Evolutionary conservation across 306 rosid genomes (phyloP).

Genomic region (Lagenaria siceraria): DNA sequence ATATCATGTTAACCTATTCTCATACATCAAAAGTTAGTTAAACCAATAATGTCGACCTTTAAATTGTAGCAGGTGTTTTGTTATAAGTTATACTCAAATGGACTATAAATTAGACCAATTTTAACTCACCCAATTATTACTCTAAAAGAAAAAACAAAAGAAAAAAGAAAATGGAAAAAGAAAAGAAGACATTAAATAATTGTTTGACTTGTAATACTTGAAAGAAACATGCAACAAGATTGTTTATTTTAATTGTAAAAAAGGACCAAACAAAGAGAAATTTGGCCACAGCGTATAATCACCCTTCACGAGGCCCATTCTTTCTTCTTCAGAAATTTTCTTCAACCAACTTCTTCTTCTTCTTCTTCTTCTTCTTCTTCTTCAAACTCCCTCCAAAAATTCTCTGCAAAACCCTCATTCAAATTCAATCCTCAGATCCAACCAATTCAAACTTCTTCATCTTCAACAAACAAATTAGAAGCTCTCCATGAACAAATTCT

Average conservation of each 20-base stretch:
- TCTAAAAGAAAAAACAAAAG: no score
- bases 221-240: slow-evolving; percentile 1
- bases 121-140: no score
- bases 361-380: not conserved
- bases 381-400: not conserved
- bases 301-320: not conserved
- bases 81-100: no score
- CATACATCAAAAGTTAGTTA: no score
- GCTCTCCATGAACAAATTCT: not conserved
- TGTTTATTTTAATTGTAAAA: not conserved
- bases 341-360: not conserved
- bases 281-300: not conserved
- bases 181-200: no score
- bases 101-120: no score
- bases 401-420: not conserved
- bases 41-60: no score
- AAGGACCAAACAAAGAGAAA: not conserved
- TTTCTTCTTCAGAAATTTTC: not conserved
- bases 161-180: no score
- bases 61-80: no score
- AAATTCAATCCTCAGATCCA: not conserved
- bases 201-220: not conserved
- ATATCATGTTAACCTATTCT: no score
- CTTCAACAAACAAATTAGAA: not conserved
- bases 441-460: not conserved